Percentiles rank a stretch among this genome's conserved stretches.
These are phyloP conservation scores for Skeletonema marinoi DNA, from an alignment of 108 stramenopile genomes.

Conservation along the genomic window DNA sequence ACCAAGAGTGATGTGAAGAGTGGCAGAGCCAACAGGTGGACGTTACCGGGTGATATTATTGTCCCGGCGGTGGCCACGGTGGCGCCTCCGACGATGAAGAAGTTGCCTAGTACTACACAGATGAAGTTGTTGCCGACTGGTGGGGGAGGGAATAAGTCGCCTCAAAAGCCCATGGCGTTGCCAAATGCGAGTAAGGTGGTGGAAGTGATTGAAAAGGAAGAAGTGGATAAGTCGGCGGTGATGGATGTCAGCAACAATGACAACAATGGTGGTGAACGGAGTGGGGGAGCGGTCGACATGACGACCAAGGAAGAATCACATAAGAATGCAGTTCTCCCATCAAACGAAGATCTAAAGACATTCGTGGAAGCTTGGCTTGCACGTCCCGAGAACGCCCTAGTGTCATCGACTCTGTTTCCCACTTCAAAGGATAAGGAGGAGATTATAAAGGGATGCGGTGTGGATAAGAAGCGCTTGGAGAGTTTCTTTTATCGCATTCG, in stretches of 20 bases:
- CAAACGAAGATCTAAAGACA: neutral
- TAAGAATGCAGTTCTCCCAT: neutral
- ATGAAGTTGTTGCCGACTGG: neutral
- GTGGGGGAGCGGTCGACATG: too few relatives aligned
- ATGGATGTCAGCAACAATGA: neutral
- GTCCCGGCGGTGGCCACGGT: neutral
- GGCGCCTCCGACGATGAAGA: neutral
- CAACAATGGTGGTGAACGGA: neutral
- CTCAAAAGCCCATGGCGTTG: neutral
- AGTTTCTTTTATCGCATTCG: constrained; percentile 17
- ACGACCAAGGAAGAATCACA: neutral
- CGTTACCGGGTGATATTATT: constrained; percentile 2
- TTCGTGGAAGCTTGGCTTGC: neutral
- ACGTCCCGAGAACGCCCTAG: neutral
- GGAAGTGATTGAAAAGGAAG: neutral
- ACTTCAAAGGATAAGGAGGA: constrained; percentile 1
- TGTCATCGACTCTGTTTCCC: neutral
- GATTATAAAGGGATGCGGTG: constrained; percentile 9
- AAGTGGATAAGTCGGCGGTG: neutral
- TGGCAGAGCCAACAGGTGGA: constrained; percentile 20
- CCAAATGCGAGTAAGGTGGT: neutral
- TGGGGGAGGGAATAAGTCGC: neutral
- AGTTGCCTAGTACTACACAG: neutral
- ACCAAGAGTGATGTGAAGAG: constrained; percentile 13
- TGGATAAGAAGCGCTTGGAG: constrained; percentile 24